A percentile compares a stretch with the other conserved stretches of the same genome.
Evolutionary conservation across 2,329 filamentous ascomycete genomes (phyloP).

Genomic region (Claviceps sp.): DNA sequence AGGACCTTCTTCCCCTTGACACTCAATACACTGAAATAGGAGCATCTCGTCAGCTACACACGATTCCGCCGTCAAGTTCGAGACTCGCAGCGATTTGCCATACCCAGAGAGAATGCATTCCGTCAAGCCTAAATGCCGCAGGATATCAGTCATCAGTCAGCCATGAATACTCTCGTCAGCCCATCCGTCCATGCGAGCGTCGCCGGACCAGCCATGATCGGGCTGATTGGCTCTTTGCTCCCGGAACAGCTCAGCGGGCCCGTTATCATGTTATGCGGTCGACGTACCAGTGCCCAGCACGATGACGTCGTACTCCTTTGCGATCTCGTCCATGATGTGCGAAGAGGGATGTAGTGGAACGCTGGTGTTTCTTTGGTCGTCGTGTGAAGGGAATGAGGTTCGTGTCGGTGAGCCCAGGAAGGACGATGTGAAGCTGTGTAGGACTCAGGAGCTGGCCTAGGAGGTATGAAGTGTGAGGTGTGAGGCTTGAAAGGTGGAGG

Average conservation of each 20-base stretch:
- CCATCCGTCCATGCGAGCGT: not conserved
- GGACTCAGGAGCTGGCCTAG: slow-evolving; percentile 1
- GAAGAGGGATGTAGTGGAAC: not conserved
- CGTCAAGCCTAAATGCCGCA: slow-evolving; percentile 57
- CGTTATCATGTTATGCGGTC: not conserved
- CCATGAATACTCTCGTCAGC: not conserved
- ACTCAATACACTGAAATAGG: slow-evolving; percentile 57
- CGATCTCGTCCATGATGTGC: slow-evolving; percentile 84
- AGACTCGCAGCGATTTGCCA: slow-evolving; percentile 13
- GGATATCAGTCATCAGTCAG: slow-evolving; percentile 11
- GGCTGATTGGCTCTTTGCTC: not conserved
- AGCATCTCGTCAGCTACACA: slow-evolving; percentile 19
- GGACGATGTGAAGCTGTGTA: slow-evolving; percentile 1
- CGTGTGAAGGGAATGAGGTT: not conserved
- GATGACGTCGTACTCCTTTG: slow-evolving; percentile 95
- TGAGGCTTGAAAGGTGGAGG: slow-evolving; percentile 8
- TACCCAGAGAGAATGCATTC: slow-evolving; percentile 99
- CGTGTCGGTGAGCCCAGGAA: not conserved
- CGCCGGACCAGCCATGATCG: not conserved
- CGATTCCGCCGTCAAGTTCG: not conserved
- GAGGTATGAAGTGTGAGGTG: not conserved
- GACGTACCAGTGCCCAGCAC: slow-evolving; percentile 89
- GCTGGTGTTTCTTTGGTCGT: not conserved
- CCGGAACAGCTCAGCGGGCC: not conserved
- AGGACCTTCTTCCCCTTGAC: slow-evolving; percentile 99